Evolutionary conservation across 768 basidiomycete species (phyloP), one percentile per base, ranked within the genome.

Genomic region (Hypsizygus marmoreus): DNA sequence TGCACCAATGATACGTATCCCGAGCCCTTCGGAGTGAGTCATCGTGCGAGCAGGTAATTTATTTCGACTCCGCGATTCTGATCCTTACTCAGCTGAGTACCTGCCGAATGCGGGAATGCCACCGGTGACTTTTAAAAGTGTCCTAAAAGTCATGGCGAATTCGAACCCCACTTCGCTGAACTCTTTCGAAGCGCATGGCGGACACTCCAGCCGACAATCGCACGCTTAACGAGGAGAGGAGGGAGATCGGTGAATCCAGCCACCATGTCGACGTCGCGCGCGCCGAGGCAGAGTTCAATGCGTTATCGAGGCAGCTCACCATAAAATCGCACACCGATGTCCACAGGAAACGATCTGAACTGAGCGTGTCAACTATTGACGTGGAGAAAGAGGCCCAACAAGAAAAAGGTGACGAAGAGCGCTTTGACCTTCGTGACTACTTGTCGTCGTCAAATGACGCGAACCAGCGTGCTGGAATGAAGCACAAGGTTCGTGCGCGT

Each of bases 381-480:
- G 41, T 70, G 25, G 74, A 72, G 44, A 70, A 74, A 46, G 81
- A 75, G 23, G 32, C 68, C 9, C 72, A 74, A 54, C 75, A 76
- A 39, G 70, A 59, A 8, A 61, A 47, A 11, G 63, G 63, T 3
- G 62, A 66, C 6, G 53, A 57, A 9, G 61, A 70, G 10, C 60
- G 59, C 0, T 88, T 87, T 52, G 79, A 87, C 60, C 77, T 89
- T 14, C 76, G 76, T 12, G 84, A 86, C 47, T 88, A 86, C 54
- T 71, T 89, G 23, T 68, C 79, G 3, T 79, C 79, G 6, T 82
- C 79, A 11, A 86, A 84, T 57, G 84, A 86, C 54, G 80, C 81
- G 1, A 74, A 80, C 40, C 77, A 86, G 43, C 59, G 64, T 14
- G 84, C 83, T 2, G 86, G 86, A 12, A 82, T 88, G 36, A 77